A percentile compares a stretch with the other conserved stretches of the same genome.
Conservation (phyloP, 202 grass and related monocot genomes). For the Saccharum hybrid region DNA sequence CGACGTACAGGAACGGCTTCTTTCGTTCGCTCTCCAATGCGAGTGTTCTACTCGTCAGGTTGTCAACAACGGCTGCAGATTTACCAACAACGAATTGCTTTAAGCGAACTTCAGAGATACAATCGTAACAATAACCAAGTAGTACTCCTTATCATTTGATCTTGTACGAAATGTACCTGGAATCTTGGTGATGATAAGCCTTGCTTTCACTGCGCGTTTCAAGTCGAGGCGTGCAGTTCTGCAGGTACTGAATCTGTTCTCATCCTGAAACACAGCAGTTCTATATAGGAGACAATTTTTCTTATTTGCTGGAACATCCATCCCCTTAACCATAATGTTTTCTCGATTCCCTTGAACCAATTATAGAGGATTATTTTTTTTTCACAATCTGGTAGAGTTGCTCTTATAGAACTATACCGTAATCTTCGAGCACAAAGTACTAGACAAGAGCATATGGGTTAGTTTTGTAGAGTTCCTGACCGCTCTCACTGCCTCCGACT, state of each 20-base stretch:
- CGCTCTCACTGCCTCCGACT: too few species aligned
- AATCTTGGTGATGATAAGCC: slow-evolving; percentile 61
- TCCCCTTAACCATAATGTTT: too few species aligned
- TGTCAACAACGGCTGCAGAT: slow-evolving; percentile 58
- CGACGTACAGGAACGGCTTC: slow-evolving; percentile 69
- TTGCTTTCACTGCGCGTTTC: slow-evolving; percentile 75
- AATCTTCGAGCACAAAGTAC: too few species aligned
- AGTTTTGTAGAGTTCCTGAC: too few species aligned
- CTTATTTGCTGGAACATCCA: too few species aligned
- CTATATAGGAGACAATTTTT: too few species aligned
- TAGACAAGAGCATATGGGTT: too few species aligned
- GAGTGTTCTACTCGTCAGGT: slow-evolving; percentile 57
- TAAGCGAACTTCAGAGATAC: background rate
- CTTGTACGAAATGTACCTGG: slow-evolving; percentile 43
- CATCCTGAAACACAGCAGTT: slow-evolving; percentile 51
- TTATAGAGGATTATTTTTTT: too few species aligned
- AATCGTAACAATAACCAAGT: background rate
- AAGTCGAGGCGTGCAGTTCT: slow-evolving; percentile 61
- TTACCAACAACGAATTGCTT: background rate
- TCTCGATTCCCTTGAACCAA: too few species aligned
- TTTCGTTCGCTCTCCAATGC: slow-evolving; percentile 65
- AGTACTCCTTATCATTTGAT: background rate
- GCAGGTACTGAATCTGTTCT: slow-evolving; percentile 64
- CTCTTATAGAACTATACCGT: too few species aligned
- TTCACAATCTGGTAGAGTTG: too few species aligned